A percentile compares a stretch with the other conserved stretches of the same genome.
phyloP scores from a whole-genome alignment of 257 asterid species.

The Solanum ahanhuiri region DNA sequence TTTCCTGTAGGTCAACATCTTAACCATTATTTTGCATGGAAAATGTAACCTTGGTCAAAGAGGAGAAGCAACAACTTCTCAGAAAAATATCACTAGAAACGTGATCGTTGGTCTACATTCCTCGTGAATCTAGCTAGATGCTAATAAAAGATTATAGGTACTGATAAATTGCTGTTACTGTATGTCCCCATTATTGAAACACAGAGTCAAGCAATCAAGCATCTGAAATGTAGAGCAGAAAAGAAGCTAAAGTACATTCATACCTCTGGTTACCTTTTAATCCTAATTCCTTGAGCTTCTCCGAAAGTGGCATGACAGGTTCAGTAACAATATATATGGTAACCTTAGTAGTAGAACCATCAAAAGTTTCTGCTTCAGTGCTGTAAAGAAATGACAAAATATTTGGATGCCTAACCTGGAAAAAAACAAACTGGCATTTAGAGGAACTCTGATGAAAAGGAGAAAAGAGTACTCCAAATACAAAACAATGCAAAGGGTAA shows the following conservation, averaged over 20 bases:
- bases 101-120: neutral
- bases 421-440: slow-evolving; percentile 14
- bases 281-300: slow-evolving; percentile 90
- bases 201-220: neutral
- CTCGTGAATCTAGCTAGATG: neutral
- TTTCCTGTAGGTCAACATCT: neutral
- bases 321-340: slow-evolving; percentile 91
- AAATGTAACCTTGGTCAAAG: neutral
- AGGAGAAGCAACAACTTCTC: neutral
- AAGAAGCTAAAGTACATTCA: slow-evolving; percentile 2
- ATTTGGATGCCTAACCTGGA: slow-evolving; percentile 97
- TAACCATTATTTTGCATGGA: neutral
- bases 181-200: neutral
- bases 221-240: neutral
- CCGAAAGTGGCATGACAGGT: slow-evolving; percentile 94
- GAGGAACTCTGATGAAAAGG: neutral
- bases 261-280: slow-evolving; percentile 84
- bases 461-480: neutral
- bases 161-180: neutral
- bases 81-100: neutral
- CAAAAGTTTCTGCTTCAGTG: slow-evolving; percentile 76
- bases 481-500: neutral
- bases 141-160: neutral
- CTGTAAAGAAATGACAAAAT: slow-evolving; percentile 92
- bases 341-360: slow-evolving; percentile 72